Conservation (phyloP, 495 filamentous ascomycete species). For the Penicillium malachiteum region DNA sequence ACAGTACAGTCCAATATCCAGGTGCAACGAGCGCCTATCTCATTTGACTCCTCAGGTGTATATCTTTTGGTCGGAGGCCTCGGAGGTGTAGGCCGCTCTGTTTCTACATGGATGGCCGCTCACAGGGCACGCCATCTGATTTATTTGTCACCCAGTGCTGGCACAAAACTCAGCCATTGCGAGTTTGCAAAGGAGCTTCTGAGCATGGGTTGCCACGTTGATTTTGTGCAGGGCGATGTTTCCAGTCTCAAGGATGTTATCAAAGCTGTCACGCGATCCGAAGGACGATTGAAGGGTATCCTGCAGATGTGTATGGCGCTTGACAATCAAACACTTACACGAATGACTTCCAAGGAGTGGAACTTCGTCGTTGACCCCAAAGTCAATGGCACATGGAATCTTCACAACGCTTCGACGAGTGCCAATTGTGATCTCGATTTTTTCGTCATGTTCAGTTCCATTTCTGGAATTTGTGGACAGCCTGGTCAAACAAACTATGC, state of each 20-base stretch:
- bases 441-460: conserved; percentile 46
- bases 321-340: conserved; percentile 28
- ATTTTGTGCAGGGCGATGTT: conserved; percentile 24
- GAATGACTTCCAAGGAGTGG: conserved; percentile 46
- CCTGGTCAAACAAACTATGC: conserved; percentile 35
- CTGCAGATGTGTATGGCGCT: conserved; percentile 39
- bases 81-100: conserved; percentile 56
- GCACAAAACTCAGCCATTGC: background rate
- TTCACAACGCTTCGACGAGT: conserved; percentile 49
- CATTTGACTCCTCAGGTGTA: background rate
- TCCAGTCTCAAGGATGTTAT: conserved; percentile 15
- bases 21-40: background rate
- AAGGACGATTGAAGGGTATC: conserved; percentile 28
- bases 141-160: conserved; percentile 27
- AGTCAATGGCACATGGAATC: conserved; percentile 50
- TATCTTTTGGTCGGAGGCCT: conserved; percentile 30
- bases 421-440: conserved; percentile 40
- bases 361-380: conserved; percentile 37
- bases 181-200: conserved; percentile 3
- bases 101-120: conserved; percentile 56
- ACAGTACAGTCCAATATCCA: background rate
- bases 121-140: conserved; percentile 55
- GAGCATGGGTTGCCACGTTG: conserved; percentile 20
- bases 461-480: conserved; percentile 32
- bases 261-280: conserved; percentile 5